Evolutionary conservation across 2,329 filamentous ascomycete genomes (phyloP), one percentile per base, ranked within the genome.

Genomic region (Talaromyces sp.): DNA sequence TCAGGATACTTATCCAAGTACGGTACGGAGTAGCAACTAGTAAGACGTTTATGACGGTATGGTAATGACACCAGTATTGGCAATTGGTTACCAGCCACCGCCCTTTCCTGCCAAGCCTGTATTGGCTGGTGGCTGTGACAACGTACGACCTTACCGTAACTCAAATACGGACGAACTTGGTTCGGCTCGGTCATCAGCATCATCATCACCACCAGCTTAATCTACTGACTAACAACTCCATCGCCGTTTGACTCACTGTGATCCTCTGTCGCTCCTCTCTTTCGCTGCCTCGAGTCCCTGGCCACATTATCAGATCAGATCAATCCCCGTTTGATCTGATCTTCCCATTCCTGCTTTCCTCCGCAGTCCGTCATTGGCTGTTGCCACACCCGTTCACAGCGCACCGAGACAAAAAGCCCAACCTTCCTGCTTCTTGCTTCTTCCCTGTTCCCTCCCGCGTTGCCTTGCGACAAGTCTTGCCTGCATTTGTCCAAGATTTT

Each of bases 351-450:
- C 48, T 37, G 33, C 21, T 36, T 37, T 22, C 33, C 48, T 25
- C 7, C 19, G 48, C 48, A 52, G 48, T 37, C 39, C 48, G 35
- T 39, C 35, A 36, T 52, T 52, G 48, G 48, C 35, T 39, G 31
- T 52, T 39, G 48, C 48, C 48, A 52, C 48, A 37, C 35, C 48
- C 48, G 48, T 17, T 37, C 35, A 31, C 48, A 15, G 48, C 35
- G 48, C 33, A 52, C 35, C 48, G 48, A 37, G 35, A 28, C 33
- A 39, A 28, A 52, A 52, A 39, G 25, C 48, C 48, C 48, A 39
- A 52, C 48, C 25, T 55, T 55, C 25, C 35, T 55, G 52, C 19
- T 53, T 53, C 35, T 13, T 22, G 37, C 37, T 46, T 39, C 31
- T 39, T 43, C 21, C 36, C 37, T 40, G 31, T 35, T 56, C 31